Percentiles rank a stretch among this genome's conserved stretches.
phyloP scores from a whole-genome alignment of 2,329 filamentous ascomycete genomes.

The Sporothrix brasiliensis region DNA sequence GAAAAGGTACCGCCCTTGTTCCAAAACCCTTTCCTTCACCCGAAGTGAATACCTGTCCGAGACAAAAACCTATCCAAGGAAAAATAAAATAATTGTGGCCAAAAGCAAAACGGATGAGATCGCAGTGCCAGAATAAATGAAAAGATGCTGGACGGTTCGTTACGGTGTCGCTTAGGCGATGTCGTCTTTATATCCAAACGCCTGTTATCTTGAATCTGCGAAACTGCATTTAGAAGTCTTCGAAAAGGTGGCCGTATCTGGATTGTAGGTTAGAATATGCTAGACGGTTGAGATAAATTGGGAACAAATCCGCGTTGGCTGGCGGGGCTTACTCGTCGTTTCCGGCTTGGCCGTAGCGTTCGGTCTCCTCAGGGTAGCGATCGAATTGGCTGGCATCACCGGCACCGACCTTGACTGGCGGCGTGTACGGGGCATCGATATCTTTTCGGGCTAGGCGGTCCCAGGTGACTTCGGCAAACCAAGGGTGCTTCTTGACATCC shows the following conservation, averaged over 20 bases:
- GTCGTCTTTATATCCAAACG: conserved; percentile 7
- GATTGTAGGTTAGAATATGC: neutral
- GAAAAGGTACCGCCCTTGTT: conserved; percentile 12
- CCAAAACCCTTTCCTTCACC: neutral
- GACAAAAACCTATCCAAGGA: conserved; percentile 9
- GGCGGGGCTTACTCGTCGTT: conserved; percentile 76
- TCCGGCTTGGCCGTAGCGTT: conserved; percentile 79
- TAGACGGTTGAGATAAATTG: neutral
- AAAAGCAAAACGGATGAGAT: neutral
- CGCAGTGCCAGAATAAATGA: neutral
- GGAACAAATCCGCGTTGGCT: neutral
- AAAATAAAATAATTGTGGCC: neutral
- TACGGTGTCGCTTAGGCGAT: neutral
- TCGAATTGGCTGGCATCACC: conserved; percentile 98
- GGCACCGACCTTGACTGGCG: conserved; percentile 88
- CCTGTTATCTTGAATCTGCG: neutral
- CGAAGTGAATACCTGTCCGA: conserved; percentile 17
- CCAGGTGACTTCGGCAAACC: conserved; percentile 98
- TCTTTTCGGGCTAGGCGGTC: conserved; percentile 91
- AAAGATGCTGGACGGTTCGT: neutral
- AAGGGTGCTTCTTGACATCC: conserved; percentile 93
- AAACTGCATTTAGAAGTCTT: conserved; percentile 61
- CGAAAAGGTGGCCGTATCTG: conserved; percentile 74
- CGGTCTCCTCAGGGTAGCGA: conserved; percentile 94
- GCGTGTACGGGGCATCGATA: conserved; percentile 97